These are phyloP conservation scores for Annulohypoxylon bovei DNA, from an alignment of 495 filamentous ascomycete species.

Conservation along the genomic window DNA sequence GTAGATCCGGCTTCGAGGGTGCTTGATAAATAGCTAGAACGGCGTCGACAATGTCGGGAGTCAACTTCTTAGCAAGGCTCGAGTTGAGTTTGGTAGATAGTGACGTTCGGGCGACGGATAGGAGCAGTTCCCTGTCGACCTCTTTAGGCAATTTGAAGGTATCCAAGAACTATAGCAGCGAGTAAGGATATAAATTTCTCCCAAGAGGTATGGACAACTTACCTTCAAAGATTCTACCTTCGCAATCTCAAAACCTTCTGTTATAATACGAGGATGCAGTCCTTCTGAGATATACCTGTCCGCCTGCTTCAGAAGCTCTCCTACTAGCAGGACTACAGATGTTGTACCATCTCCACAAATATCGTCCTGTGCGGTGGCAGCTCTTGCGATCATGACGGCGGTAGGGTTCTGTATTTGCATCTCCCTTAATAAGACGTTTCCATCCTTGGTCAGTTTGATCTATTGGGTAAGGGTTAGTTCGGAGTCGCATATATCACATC, in stretches of 20 bases:
- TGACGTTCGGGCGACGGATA: slow-evolving; percentile 93
- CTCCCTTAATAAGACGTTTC: slow-evolving; percentile 92
- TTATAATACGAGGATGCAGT: slow-evolving; percentile 94
- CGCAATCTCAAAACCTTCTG: slow-evolving; percentile 96
- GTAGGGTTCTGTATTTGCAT: slow-evolving; percentile 96
- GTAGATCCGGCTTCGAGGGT: slow-evolving; percentile 91
- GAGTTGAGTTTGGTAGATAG: slow-evolving; percentile 93
- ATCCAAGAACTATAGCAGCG: slow-evolving; percentile 80
- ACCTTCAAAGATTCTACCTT: slow-evolving; percentile 94
- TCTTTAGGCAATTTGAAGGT: slow-evolving; percentile 86
- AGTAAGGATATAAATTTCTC: slow-evolving; percentile 25
- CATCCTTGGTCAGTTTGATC: slow-evolving; percentile 99
- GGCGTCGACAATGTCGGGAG: slow-evolving; percentile 92
- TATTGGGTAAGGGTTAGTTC: slow-evolving; percentile 50
- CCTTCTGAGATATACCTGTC: slow-evolving; percentile 94
- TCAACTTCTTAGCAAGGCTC: slow-evolving; percentile 88
- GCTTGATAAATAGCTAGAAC: slow-evolving; percentile 92
- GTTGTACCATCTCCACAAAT: slow-evolving; percentile 99
- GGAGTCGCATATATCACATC: slow-evolving; percentile 14
- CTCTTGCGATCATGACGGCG: slow-evolving; percentile 98
- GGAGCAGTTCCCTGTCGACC: slow-evolving; percentile 91
- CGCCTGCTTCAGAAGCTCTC: slow-evolving; percentile 97
- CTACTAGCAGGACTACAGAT: slow-evolving; percentile 92
- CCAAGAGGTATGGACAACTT: slow-evolving; percentile 6
- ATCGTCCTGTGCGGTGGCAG: slow-evolving; percentile 97